Conservation (phyloP, 1,284 basidiomycete species). For the Fomes fomentarius region DNA sequence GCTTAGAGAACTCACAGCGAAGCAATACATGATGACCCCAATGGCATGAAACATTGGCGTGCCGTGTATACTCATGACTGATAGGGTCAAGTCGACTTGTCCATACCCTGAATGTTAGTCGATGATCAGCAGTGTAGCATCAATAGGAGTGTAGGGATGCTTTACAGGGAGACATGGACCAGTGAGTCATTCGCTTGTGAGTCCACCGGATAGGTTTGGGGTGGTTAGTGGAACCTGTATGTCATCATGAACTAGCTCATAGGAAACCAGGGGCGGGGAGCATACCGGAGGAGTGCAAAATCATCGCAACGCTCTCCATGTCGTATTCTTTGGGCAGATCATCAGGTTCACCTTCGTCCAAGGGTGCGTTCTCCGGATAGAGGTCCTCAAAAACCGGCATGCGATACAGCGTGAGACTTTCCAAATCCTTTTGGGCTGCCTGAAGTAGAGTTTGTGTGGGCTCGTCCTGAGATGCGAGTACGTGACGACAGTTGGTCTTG, state of each 20-base stretch:
- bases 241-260: neutral
- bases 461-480: constrained; percentile 14
- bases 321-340: constrained; percentile 11
- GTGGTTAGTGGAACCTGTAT: constrained; percentile 25
- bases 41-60: constrained; percentile 32
- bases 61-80: constrained; percentile 22
- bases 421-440: neutral
- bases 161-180: constrained; percentile 19
- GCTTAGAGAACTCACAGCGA: constrained; percentile 16
- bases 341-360: neutral
- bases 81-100: constrained; percentile 16
- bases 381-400: constrained; percentile 26
- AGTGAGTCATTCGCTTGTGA: constrained; percentile 12
- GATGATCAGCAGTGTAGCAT: neutral
- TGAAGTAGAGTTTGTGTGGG: constrained; percentile 1
- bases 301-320: constrained; percentile 8
- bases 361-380: neutral
- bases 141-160: neutral
- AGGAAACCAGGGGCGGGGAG: neutral
- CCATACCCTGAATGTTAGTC: constrained; percentile 15
- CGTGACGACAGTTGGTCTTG: constrained; percentile 8
- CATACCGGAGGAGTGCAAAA: constrained; percentile 29
- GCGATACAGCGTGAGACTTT: constrained; percentile 4
- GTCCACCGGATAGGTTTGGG: constrained; percentile 28
- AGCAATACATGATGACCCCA: constrained; percentile 22